Base-by-base conservation (phyloP, 208 protist species). In the Entamoeba nuttalli region DNA sequence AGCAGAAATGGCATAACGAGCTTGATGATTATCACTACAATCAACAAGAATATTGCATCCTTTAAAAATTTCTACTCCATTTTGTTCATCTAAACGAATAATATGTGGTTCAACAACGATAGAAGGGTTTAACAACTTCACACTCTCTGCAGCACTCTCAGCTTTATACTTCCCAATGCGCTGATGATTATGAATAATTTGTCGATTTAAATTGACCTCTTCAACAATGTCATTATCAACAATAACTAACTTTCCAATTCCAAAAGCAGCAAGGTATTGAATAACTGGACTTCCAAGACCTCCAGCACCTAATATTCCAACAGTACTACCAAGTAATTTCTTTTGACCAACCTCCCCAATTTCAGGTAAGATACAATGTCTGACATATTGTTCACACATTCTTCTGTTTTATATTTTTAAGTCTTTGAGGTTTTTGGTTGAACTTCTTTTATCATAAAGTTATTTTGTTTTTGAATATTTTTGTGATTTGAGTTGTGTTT, bases 221-320 rank as follows among this genome's bases (percentile, higher is more conserved):
- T 55, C 51, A 35, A 94, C 93, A 57, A 55, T 50, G 5, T 94
- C 93, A 25, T 94, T 51, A 51, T 94, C 93, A n/a, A 94, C 93
- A 11, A 94, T 94, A 9, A 55, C 17, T 25, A 94, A 41, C 5
- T 51, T 25, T 52, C 98, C 98, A 17, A 99, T 97, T 0, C 98
- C 98, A 14, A 98, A 98, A 0, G 98, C 98, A 14, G 97, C 97
- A 50, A 99, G 98, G 94, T 98, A 99, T 35, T 99, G 96, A 4
- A 97, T 97, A 50, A 97, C 97, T 51, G 98, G 98, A 95, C 97
- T 98, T 41, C 98, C 98, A 19, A 99, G 97, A 4, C 98, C 98
- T 15, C 98, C 98, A 0, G 98, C 97, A 17, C 98, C 98, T 14
- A 99, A 96, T 69, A 98, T 97, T 2, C 98, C 96, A 0, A 99